Evolutionary conservation across 129 eudicot species (phyloP), one percentile per base, ranked within the genome.

Genomic region (Chrysanthemum makinoi): DNA sequence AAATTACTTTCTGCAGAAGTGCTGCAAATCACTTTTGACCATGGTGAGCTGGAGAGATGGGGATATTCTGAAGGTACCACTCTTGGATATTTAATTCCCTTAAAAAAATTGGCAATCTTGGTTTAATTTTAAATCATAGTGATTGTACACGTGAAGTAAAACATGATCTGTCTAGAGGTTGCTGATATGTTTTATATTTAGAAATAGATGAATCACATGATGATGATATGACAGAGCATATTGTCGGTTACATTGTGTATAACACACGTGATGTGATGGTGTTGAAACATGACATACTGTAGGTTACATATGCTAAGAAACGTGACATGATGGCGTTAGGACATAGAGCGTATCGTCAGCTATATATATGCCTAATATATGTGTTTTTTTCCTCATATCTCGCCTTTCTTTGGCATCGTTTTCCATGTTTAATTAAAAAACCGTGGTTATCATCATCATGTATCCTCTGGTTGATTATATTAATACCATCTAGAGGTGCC

Each of bases 11-110:
- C 26, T 80, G 77, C 91, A 94, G 98, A 94, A 77, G 88, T 81
- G 73, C 87, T 89, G 81, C 87, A 86, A 69, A 77, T 84, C 80
- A 70, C 73, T 1, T 85, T 82, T 77, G 82, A 51, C 30, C 75
- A 78, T 75, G 85, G 73, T 48, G 97, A 85, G 65, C 84, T 84
- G 89, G 87, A 89, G 80, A 82, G 69, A 77, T 79, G 86, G 80
- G 83, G 74, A 68, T 76, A 66, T 56, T 66, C 64, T 22, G 95
- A 85, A 84, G 98, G 98, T 94, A 86, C 49, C 35, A 52, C 33
- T 58, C 28, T 70, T 19, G 20, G 16, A 43, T 74, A 6, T 70
- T 13, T 58, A 56, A 46, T 24, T 49, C 61, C 30, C 54, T 28
- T 47, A 11, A 56, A 66, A 7, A 20, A 24, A n/a, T 24, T 24